Conservation (phyloP, 1,139 yeast genomes). For the Saccharomyces uvarum region DNA sequence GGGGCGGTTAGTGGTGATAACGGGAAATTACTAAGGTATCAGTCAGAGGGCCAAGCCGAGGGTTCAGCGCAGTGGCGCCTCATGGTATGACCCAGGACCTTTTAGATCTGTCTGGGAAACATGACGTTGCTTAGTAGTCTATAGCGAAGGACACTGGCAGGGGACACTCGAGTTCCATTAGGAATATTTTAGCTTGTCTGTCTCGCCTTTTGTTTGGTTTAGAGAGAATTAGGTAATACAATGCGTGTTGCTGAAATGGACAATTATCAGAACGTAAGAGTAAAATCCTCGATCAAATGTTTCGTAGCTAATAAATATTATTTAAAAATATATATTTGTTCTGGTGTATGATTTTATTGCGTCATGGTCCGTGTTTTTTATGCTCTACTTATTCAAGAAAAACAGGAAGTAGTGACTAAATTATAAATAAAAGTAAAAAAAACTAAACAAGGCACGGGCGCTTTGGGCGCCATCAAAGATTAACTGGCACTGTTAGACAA, state of each 20-base stretch:
- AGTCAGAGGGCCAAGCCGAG: not conserved
- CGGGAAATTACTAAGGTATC: not conserved
- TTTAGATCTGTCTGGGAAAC: not conserved
- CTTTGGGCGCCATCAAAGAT: not conserved
- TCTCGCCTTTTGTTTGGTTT: not conserved
- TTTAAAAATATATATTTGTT: not conserved
- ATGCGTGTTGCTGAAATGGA: not conserved
- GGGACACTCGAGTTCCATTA: not conserved
- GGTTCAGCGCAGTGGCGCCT: not conserved
- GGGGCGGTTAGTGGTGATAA: not conserved
- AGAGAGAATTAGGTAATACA: not conserved
- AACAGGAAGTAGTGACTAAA: not conserved
- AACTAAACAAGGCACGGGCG: not conserved
- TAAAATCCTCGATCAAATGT: not conserved
- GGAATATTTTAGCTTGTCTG: not conserved
- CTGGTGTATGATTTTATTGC: not conserved
- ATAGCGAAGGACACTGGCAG: not conserved
- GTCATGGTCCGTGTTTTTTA: not conserved
- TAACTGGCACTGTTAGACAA: not conserved
- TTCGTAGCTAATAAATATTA: not conserved
- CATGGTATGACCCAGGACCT: not conserved
- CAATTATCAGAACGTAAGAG: not conserved
- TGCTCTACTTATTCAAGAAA: not conserved
- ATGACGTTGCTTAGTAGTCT: not conserved
- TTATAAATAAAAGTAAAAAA: not conserved